These are phyloP conservation scores for Didymella segeticola DNA, from an alignment of 2,329 filamentous ascomycete genomes.

Conservation along the genomic window DNA sequence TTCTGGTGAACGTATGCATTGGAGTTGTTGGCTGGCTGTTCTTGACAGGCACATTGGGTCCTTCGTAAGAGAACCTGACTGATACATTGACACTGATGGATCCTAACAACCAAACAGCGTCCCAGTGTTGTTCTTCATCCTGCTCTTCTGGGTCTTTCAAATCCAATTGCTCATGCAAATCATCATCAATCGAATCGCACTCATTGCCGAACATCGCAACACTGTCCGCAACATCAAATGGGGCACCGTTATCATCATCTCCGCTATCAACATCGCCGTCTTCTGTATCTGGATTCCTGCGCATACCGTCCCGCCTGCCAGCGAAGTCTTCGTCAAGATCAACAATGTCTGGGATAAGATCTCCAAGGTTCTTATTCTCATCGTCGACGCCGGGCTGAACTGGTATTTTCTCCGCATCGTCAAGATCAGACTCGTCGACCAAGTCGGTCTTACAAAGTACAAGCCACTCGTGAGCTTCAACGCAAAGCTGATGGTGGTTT, in stretches of 20 bases:
- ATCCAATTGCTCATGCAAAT: conserved; percentile 63
- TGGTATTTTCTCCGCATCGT: conserved; percentile 59
- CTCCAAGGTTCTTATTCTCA: conserved; percentile 60
- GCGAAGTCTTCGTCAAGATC: conserved; percentile 51
- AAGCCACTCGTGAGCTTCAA: conserved; percentile 51
- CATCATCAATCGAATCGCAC: conserved; percentile 61
- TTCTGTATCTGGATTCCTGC: conserved; percentile 63
- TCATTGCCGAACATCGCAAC: conserved; percentile 54
- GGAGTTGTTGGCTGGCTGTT: conserved; percentile 44
- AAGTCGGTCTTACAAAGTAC: conserved; percentile 52
- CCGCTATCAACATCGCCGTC: conserved; percentile 60
- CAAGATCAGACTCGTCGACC: conserved; percentile 46
- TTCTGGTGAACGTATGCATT: conserved; percentile 37
- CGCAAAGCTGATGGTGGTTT: conserved; percentile 49
- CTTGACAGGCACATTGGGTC: conserved; percentile 35
- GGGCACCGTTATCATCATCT: conserved; percentile 55
- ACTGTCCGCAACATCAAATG: conserved; percentile 56
- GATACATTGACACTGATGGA: no score
- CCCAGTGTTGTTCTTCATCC: conserved; percentile 42
- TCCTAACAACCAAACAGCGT: conserved; percentile 26
- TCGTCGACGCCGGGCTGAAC: conserved; percentile 61
- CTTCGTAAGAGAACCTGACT: conserved; percentile 30
- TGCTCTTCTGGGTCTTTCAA: conserved; percentile 43
- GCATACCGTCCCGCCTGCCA: conserved; percentile 44
- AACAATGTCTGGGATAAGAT: conserved; percentile 62